phyloP scores from a whole-genome alignment of 768 basidiomycete genomes.

The Phylloporus sp. region DNA sequence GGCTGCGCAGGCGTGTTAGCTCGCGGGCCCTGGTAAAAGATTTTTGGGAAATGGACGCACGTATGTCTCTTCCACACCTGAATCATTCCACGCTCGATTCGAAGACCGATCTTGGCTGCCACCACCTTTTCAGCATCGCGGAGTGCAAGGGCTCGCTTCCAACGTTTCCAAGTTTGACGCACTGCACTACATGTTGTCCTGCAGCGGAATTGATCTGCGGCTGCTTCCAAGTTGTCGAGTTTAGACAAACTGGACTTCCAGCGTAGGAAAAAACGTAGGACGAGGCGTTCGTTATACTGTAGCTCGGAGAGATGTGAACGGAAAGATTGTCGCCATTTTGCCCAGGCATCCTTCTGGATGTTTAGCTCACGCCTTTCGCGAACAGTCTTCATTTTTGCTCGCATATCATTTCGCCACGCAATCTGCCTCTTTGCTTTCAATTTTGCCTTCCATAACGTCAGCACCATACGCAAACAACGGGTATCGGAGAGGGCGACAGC shows the following conservation, averaged over 20 bases:
- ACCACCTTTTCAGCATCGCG: slow-evolving; percentile 44
- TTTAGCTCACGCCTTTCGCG: slow-evolving; percentile 53
- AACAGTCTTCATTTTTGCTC: slow-evolving; percentile 59
- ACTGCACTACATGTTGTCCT: slow-evolving; percentile 36
- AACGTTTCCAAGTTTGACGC: slow-evolving; percentile 50
- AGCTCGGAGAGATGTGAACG: slow-evolving; percentile 49
- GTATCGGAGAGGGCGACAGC: slow-evolving; percentile 43
- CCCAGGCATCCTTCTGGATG: slow-evolving; percentile 57
- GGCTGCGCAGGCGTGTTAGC: slow-evolving; percentile 33
- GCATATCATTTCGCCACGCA: slow-evolving; percentile 69
- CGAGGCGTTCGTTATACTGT: slow-evolving; percentile 44
- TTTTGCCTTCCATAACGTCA: slow-evolving; percentile 53
- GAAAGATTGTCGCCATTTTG: slow-evolving; percentile 60
- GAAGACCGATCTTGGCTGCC: slow-evolving; percentile 39
- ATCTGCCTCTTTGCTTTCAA: slow-evolving; percentile 53
- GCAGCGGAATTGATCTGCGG: slow-evolving; percentile 48
- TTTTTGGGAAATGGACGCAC: slow-evolving; percentile 37
- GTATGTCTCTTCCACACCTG: slow-evolving; percentile 53
- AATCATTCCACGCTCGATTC: slow-evolving; percentile 48
- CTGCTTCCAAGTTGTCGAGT: slow-evolving; percentile 42
- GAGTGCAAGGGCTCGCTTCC: slow-evolving; percentile 48
- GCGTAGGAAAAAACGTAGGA: slow-evolving; percentile 40
- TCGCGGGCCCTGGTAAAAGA: not conserved
- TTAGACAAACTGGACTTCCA: slow-evolving; percentile 51
- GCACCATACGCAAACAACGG: slow-evolving; percentile 39